Conservation (phyloP, 2,329 filamentous ascomycete genomes). For the Aspergillus quadricinctus region DNA sequence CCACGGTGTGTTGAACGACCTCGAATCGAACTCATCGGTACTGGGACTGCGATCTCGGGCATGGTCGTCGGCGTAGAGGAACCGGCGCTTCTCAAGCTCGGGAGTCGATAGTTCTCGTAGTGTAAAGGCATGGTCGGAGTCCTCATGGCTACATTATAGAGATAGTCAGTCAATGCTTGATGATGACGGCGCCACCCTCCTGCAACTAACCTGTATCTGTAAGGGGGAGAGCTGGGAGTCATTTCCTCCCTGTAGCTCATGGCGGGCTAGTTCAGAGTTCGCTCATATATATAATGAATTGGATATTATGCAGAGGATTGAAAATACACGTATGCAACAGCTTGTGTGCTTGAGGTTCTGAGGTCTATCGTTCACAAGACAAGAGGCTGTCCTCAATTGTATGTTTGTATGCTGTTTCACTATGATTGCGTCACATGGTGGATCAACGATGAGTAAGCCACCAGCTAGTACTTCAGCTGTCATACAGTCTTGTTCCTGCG, state of each 20-base stretch:
- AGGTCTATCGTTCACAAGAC: not conserved
- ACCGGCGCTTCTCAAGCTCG: conserved; percentile 6
- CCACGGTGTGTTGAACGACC: not conserved
- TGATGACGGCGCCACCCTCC: not conserved
- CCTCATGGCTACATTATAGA: not conserved
- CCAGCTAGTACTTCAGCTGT: not conserved
- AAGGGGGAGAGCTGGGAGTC: conserved; percentile 5
- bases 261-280: not conserved
- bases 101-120: conserved; percentile 2
- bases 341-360: not conserved
- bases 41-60: not conserved
- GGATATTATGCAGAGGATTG: not conserved
- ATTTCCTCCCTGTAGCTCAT: conserved; percentile 4
- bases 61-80: not conserved
- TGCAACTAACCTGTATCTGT: conserved; percentile 8
- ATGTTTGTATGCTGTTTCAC: not conserved
- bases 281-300: not conserved
- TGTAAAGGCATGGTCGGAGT: conserved; percentile 4
- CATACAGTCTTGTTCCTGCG: not conserved
- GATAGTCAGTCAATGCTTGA: not conserved
- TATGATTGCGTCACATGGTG: not conserved
- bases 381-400: not conserved
- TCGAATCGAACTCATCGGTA: not conserved
- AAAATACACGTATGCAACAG: not conserved
- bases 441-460: not conserved